phyloP scores from a whole-genome alignment of 164 flowering plant species.

The Kingdonia uniflora region DNA sequence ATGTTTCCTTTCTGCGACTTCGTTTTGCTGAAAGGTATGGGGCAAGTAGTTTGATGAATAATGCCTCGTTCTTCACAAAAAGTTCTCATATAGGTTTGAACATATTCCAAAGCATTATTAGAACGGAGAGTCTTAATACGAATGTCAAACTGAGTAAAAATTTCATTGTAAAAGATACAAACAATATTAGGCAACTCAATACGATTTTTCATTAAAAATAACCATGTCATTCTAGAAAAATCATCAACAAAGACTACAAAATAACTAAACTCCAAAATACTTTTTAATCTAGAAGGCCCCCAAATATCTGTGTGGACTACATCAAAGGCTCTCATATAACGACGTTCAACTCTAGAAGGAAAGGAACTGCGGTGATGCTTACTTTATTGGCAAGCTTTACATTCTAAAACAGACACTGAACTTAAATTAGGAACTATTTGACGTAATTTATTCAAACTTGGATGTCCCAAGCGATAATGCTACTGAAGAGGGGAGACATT shows the following conservation, averaged over 20 bases:
- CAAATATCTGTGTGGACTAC: too few relatives aligned
- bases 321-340: too few relatives aligned
- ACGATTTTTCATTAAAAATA: neutral
- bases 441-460: neutral
- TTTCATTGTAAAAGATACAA: neutral
- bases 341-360: too few relatives aligned
- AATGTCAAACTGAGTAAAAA: neutral
- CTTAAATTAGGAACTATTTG: neutral
- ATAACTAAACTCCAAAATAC: too few relatives aligned
- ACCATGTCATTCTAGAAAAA: neutral
- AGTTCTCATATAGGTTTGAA: neutral
- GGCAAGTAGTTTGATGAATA: slow-evolving; percentile 1
- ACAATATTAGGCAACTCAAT: neutral
- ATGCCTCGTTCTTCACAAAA: neutral
- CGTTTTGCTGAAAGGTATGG: neutral
- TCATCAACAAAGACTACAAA: neutral
- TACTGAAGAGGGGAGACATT: neutral
- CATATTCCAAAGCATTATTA: neutral
- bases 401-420: neutral
- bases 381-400: neutral
- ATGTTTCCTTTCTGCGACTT: neutral
- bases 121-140: neutral
- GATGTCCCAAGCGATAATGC: neutral
- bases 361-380: neutral
- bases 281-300: too few relatives aligned